phyloP scores from a whole-genome alignment of 441 rosid species.

The Viola pubescens region DNA sequence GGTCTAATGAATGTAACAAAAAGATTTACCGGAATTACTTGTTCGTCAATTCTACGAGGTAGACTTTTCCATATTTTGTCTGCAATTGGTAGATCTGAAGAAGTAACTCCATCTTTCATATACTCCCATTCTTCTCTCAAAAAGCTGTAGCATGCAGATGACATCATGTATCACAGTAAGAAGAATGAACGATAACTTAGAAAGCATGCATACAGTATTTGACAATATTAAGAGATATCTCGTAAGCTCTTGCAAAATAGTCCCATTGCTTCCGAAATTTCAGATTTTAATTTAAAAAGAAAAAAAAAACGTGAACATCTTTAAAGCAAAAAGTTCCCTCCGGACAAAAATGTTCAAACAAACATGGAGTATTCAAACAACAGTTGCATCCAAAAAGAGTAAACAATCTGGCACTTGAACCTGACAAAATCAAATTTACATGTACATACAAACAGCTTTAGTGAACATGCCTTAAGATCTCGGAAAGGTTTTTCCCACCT shows the following conservation, averaged over 20 bases:
- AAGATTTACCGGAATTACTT: slow-evolving; percentile 33
- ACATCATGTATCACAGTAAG: slow-evolving; percentile 4
- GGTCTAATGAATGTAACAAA: no score
- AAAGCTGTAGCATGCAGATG: slow-evolving; percentile 39
- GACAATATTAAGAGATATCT: not conserved
- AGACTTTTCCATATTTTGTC: slow-evolving; percentile 53
- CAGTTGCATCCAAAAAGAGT: no score
- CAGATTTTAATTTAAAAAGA: not conserved
- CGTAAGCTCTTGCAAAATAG: not conserved
- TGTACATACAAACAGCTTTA: not conserved
- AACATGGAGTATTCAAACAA: no score
- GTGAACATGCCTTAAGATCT: not conserved
- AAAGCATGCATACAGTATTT: not conserved
- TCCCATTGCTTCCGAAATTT: not conserved
- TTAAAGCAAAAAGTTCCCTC: no score
- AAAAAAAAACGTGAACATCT: not conserved
- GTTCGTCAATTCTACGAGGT: slow-evolving; percentile 44
- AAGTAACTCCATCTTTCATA: slow-evolving; percentile 40
- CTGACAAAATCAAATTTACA: no score
- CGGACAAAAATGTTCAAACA: no score
- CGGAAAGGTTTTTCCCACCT: slow-evolving; percentile 36
- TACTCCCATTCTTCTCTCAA: slow-evolving; percentile 75
- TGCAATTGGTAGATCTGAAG: slow-evolving; percentile 48
- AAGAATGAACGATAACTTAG: not conserved
- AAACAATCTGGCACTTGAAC: no score